Evolutionary conservation across 1,139 yeast genomes (phyloP).

Genomic region (Yamadazyma jaroonii): DNA sequence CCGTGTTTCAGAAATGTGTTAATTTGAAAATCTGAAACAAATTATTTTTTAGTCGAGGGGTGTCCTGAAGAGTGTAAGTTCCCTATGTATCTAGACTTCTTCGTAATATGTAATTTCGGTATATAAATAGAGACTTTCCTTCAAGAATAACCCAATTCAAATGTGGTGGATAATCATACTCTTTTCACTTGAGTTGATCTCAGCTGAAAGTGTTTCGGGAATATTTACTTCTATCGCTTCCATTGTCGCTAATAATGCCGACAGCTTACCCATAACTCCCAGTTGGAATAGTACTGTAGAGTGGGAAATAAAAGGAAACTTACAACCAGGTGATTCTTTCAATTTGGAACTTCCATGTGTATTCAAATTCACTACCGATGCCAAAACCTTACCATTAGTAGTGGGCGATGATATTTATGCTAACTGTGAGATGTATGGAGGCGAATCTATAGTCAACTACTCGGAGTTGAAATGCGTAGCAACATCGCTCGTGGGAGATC

Average conservation of each 20-base stretch:
- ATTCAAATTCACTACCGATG: constrained; percentile 24
- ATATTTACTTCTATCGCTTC: constrained; percentile 3
- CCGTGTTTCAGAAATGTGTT: no score
- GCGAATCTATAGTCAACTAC: constrained; percentile 21
- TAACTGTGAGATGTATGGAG: constrained; percentile 23
- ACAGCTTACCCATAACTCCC: constrained; percentile 16
- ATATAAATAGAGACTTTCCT: no score
- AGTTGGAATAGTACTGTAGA: constrained; percentile 23
- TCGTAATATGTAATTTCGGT: no score
- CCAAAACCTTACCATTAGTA: constrained; percentile 15
- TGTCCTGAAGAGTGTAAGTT: no score
- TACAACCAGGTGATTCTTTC: constrained; percentile 30
- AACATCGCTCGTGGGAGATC: constrained; percentile 11
- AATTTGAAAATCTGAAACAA: no score
- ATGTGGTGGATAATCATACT: no score
- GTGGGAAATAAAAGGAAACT: constrained; percentile 23
- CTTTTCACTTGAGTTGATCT: neutral
- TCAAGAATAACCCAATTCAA: no score
- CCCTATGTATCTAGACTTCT: no score
- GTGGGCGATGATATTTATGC: constrained; percentile 22
- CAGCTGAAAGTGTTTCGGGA: constrained; percentile 5
- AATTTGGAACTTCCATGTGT: constrained; percentile 29
- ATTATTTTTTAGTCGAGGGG: no score
- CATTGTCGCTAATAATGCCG: neutral
- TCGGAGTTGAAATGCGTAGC: constrained; percentile 26